Conservation (phyloP, 2,329 filamentous ascomycete genomes). For the Alternaria sp. region DNA sequence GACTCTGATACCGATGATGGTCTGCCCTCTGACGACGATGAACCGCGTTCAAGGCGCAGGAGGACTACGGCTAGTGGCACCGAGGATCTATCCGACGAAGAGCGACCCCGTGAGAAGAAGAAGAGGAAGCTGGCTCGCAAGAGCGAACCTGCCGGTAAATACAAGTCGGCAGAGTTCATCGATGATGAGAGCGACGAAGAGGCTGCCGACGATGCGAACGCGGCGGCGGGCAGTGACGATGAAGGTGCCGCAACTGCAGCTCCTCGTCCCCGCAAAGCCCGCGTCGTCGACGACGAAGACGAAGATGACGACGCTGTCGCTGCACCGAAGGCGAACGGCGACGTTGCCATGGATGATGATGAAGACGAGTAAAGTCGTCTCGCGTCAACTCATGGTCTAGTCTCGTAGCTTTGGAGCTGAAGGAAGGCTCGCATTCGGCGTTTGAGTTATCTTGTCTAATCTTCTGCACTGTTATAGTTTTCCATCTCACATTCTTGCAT, state of each 20-base stretch:
- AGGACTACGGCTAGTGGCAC: constrained; percentile 50
- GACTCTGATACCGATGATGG: constrained; percentile 60
- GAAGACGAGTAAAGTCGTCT: constrained; percentile 36
- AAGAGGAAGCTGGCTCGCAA: constrained; percentile 68
- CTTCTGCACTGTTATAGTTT: constrained; percentile 6
- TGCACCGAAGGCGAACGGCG: constrained; percentile 32
- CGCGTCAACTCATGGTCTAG: neutral
- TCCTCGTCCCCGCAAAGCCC: constrained; percentile 40
- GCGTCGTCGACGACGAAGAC: constrained; percentile 48
- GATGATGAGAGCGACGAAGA: constrained; percentile 69
- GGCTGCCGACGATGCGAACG: constrained; percentile 27
- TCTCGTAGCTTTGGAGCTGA: neutral
- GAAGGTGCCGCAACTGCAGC: constrained; percentile 33
- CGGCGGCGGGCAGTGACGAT: constrained; percentile 28
- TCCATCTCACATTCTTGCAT: constrained; percentile 26
- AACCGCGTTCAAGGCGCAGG: constrained; percentile 50
- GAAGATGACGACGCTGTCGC: constrained; percentile 37
- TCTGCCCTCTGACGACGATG: constrained; percentile 42
- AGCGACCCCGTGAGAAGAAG: constrained; percentile 69
- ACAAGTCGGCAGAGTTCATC: constrained; percentile 85
- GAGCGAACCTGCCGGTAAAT: constrained; percentile 66
- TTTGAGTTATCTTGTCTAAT: neutral
- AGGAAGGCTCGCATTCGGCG: neutral
- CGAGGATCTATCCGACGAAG: constrained; percentile 63
- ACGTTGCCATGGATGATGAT: constrained; percentile 41